Evolutionary conservation across 305 asterid species (phyloP).

Genomic region (Solanum chacoense): DNA sequence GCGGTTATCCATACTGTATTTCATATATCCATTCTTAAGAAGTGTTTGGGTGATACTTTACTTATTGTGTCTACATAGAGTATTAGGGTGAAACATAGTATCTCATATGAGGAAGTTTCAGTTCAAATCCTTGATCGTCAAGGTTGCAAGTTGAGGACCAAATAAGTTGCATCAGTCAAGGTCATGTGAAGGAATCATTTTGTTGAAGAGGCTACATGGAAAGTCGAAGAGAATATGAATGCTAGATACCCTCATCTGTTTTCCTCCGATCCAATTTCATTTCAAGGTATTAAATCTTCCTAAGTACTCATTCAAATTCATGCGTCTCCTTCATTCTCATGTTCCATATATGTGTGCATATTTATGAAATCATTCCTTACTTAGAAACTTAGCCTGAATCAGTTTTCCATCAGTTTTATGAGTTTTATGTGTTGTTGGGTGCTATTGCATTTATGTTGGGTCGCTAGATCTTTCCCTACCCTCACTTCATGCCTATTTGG

Average conservation of each 20-base stretch:
- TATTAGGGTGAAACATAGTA: neutral
- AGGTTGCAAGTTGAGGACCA: neutral
- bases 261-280: neutral
- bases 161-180: neutral
- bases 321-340: neutral
- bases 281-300: neutral
- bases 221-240: neutral
- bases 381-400: neutral
- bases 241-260: neutral
- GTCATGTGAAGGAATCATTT: neutral
- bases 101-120: neutral
- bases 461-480: neutral
- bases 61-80: neutral
- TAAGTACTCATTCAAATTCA: neutral
- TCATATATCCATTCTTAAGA: neutral
- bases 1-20: neutral
- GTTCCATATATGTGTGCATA: neutral
- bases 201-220: neutral
- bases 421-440: neutral
- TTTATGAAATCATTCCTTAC: neutral
- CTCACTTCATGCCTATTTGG: neutral
- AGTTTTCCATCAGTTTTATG: neutral
- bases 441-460: neutral
- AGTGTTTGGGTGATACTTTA: neutral
- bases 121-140: neutral